Evolutionary conservation across 176 grass and related monocot species (phyloP).

Genomic region (Carex myosuroides): DNA sequence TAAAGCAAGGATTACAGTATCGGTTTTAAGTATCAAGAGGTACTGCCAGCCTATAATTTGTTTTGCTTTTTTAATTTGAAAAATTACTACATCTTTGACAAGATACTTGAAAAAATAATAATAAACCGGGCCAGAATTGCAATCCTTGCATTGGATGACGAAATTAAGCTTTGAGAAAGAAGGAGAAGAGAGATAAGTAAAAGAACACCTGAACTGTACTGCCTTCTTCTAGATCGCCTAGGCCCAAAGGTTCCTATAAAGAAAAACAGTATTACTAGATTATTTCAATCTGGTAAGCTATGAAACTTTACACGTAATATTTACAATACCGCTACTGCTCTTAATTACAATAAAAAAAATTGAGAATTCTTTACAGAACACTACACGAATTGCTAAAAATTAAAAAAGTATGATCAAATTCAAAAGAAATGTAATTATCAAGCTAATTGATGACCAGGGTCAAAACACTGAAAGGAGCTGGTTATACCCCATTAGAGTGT

Average conservation of each 20-base stretch:
- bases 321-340: background rate
- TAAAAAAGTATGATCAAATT: background rate
- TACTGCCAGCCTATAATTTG: background rate
- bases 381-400: background rate
- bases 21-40: background rate
- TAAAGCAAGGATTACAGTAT: background rate
- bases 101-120: background rate
- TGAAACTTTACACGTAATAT: background rate
- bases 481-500: slow-evolving; percentile 16
- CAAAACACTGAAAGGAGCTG: background rate
- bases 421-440: background rate
- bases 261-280: background rate
- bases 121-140: background rate
- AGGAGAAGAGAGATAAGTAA: background rate
- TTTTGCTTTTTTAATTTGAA: background rate
- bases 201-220: slow-evolving; percentile 61
- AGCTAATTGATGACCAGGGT: background rate
- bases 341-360: background rate
- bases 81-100: background rate
- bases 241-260: slow-evolving; percentile 46
- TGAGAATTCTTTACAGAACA: background rate
- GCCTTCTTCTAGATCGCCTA: slow-evolving; percentile 80
- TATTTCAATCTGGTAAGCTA: slow-evolving; percentile 1
- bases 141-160: background rate
- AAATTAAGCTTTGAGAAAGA: background rate